Evolutionary conservation across 495 filamentous ascomycete genomes (phyloP).

Genomic region (Diplogelasinospora grovesii): DNA sequence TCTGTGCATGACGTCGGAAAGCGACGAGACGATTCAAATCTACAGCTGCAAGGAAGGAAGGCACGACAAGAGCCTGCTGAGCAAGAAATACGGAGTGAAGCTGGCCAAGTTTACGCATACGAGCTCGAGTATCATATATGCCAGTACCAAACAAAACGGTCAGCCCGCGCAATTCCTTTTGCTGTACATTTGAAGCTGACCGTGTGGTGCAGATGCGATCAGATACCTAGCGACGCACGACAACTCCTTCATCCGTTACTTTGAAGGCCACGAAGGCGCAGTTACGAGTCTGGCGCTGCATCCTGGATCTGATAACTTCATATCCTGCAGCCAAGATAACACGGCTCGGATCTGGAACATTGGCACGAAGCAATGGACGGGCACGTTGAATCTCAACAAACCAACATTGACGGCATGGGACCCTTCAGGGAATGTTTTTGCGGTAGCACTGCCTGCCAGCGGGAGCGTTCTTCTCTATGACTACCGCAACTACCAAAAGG

Average conservation of each 20-base stretch:
- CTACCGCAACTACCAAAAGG: constrained; percentile 82
- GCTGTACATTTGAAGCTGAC: constrained; percentile 10
- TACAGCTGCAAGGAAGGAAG: constrained; percentile 89
- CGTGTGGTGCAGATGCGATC: constrained; percentile 56
- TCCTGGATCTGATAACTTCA: constrained; percentile 75
- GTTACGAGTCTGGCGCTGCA: constrained; percentile 75
- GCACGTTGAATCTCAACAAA: constrained; percentile 64
- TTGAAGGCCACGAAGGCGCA: constrained; percentile 73
- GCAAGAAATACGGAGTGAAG: constrained; percentile 92
- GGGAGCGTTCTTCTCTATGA: constrained; percentile 84
- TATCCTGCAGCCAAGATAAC: constrained; percentile 83
- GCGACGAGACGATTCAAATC: constrained; percentile 89
- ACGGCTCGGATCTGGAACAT: constrained; percentile 86
- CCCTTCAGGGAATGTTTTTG: constrained; percentile 81
- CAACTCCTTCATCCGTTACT: constrained; percentile 91
- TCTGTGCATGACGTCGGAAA: constrained; percentile 75
- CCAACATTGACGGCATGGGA: constrained; percentile 86
- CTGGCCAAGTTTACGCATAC: constrained; percentile 92
- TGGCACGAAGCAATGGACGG: constrained; percentile 62
- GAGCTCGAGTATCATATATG: constrained; percentile 81
- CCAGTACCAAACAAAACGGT: constrained; percentile 90
- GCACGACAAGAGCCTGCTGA: constrained; percentile 72
- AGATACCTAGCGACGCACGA: constrained; percentile 91
- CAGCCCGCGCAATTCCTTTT: constrained; percentile 8
- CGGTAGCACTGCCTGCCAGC: constrained; percentile 73